Base-by-base conservation (phyloP, 208 protist genomes). In the Porcisia hertigi region DNA sequence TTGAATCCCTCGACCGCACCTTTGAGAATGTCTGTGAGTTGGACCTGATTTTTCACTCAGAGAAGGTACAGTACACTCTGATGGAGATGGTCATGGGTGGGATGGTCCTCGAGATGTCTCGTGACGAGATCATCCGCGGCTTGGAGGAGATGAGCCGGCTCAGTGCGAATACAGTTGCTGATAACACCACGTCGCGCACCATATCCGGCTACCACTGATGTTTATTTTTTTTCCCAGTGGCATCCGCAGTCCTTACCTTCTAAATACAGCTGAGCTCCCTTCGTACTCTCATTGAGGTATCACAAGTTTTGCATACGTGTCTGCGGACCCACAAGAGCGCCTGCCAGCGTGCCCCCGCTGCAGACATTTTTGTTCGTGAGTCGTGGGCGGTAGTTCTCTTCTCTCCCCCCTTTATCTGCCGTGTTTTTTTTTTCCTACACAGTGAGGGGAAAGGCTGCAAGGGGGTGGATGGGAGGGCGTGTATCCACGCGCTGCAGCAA, bases 21-120 rank as follows among this genome's bases (percentile, higher is more conserved):
- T 99, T 99, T 87, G 97, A 99, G 82, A 99, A 99, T 76, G 98
- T 99, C 41, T 99, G 99, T 78, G 99, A 99, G 84, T 86, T 99
- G 2, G 98, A 99, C 84, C 75, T 99, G n/a, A 99, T 99, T 76
- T 99, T 99, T 79, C 97, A 99, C 82, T 94, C 92, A 5, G 98
- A 99, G 80, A 99, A 99, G 90, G 97, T 99, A 54, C 97, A 99
- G 72, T 92, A 98, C 79, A 94, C 98, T 57, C 85, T 99, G 69
- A 98, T 99, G 89, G 98, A 99, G 89, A 97, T 99, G 75, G 83
- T 99, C 16, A 99, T 99, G 95, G 98, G 98, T 41, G 98, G 98
- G 34, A 95, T 99, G 88, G 98, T 99, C 62, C 86, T 99, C 16
- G 98, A 99, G 81, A 99, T 97, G 55, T 99, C 94, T 53, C 86